Evolutionary conservation across 495 filamentous ascomycete genomes (phyloP), one percentile per base, ranked within the genome.

Genomic region (Penicillium silybi): DNA sequence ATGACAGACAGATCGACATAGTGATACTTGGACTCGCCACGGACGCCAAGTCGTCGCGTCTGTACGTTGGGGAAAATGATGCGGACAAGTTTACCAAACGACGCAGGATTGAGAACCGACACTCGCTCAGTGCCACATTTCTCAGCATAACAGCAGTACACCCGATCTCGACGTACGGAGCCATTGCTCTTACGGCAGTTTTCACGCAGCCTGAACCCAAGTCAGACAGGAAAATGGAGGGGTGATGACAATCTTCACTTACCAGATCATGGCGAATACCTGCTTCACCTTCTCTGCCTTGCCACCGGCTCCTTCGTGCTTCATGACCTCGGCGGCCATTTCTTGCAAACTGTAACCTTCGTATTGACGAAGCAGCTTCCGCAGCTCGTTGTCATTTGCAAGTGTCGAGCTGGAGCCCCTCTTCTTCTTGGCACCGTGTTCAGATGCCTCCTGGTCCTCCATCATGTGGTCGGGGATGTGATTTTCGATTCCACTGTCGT

Each of bases 261-360:
- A 97, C 93, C 93, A 98, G 50, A 95, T 83, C 89, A 98, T 95
- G 13, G 93, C 93, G 66, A 97, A 97, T 20, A 98, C 85, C 74
- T 98, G 93, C 53, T 96, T 92, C 38, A 91, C 88, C 65, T 95
- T 87, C 67, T 98, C 93, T 6, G 92, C 88, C 65, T 90, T 90
- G 10, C 73, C 73, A 9, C 74, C 74, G 13, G 89, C 87, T 32
- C 85, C 85, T 64, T 86, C 77, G 54, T 89, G 83, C 47, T 85
- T 84, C 53, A 81, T 72, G n/a, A 87, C 81, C 64, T 92, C 90
- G 26, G 76, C 76, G 4, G 92, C 93, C 53, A 98, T 89, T 23
- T 96, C 89, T 52, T 86, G 82, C 42, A 98, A 69, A 3, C 73
- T 75, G 22, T 89, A 86, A 38, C 85, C 81, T 55, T 86, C 82